Base-by-base conservation (phyloP, 495 filamentous ascomycete genomes). In the Penicillium roqueforti region DNA sequence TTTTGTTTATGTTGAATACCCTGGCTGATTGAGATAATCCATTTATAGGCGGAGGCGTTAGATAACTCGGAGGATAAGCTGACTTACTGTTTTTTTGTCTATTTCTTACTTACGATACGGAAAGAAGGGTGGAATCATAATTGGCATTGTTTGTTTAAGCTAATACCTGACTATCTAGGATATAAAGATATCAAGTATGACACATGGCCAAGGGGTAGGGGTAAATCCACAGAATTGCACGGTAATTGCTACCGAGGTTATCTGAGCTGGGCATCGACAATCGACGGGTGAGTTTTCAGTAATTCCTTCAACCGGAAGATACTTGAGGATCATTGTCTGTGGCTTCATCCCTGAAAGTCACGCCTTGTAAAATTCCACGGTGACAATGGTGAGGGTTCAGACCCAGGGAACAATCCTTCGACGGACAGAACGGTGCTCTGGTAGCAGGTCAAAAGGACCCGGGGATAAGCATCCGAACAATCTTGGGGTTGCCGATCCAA, bases 151-250 rank as follows among this genome's bases (percentile, higher is more conserved):
- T 57, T 60, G 52, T 41, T 46, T 40, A 36, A 53, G 20, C 53
- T 46, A 50, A 41, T 43, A 51, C 56, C 48, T 60, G 45, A 32
- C 22, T 25, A 40, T 51, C 60, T 62, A 43, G 51, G 13, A 29
- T 26, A 59, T 16, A 58, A 47, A 39, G 55, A 56, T 53, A 40
- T 52, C 60, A 60, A 56, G 49, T 38, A 62, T 47, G 44, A 54
- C 54, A 54, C 53, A 54, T 55, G 51, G 50, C 55, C 55, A 42
- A 56, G 25, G 42, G 56, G 41, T 18, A 50, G 45, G 54, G 48
- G 23, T 7, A 56, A 54, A 57, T 50, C 47, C 54, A 34, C 40
- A 50, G 60, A 55, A 56, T 40, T 44, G 58, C 61, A 51, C 61
- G 37, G 48, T 51, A 55, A 49, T 51, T 31, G 20, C 49, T 54